Conservation (phyloP, 495 filamentous ascomycete genomes). For the Talaromyces nanjingensis region DNA sequence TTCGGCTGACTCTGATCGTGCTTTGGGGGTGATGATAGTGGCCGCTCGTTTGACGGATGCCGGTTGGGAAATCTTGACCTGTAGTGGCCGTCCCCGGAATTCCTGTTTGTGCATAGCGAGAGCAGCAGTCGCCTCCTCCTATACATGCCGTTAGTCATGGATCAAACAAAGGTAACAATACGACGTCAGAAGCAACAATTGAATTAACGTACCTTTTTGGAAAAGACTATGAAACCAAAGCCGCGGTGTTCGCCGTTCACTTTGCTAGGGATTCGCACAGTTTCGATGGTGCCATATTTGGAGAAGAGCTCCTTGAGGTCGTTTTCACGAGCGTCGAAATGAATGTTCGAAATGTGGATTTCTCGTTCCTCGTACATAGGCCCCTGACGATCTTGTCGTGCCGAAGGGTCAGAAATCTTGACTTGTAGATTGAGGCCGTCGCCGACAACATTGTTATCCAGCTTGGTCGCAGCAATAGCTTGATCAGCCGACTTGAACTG, state of each 20-base stretch:
- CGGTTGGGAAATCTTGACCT: conserved; percentile 55
- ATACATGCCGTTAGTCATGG: not conserved
- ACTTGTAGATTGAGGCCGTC: conserved; percentile 58
- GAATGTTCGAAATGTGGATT: conserved; percentile 71
- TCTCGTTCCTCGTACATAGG: conserved; percentile 79
- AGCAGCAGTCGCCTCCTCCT: conserved; percentile 62
- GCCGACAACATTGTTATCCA: conserved; percentile 63
- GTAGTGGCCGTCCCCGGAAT: conserved; percentile 61
- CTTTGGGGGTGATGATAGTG: conserved; percentile 33
- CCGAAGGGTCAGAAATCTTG: conserved; percentile 75
- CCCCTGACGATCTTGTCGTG: conserved; percentile 73
- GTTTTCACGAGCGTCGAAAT: conserved; percentile 55
- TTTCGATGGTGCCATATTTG: conserved; percentile 67
- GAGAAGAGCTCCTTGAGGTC: conserved; percentile 65
- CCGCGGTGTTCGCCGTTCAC: conserved; percentile 62
- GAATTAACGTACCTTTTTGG: conserved; percentile 47
- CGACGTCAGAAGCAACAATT: not conserved
- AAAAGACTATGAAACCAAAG: conserved; percentile 69
- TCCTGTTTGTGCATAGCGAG: conserved; percentile 63
- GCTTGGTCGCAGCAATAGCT: conserved; percentile 58
- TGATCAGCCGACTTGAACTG: conserved; percentile 64
- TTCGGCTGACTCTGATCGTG: conserved; percentile 29
- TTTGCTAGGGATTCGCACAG: conserved; percentile 57
- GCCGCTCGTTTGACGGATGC: conserved; percentile 40
- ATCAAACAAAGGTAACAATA: not conserved